phyloP scores from a whole-genome alignment of 2,329 filamentous ascomycete species.

The Fonsecaea pugnacius region DNA sequence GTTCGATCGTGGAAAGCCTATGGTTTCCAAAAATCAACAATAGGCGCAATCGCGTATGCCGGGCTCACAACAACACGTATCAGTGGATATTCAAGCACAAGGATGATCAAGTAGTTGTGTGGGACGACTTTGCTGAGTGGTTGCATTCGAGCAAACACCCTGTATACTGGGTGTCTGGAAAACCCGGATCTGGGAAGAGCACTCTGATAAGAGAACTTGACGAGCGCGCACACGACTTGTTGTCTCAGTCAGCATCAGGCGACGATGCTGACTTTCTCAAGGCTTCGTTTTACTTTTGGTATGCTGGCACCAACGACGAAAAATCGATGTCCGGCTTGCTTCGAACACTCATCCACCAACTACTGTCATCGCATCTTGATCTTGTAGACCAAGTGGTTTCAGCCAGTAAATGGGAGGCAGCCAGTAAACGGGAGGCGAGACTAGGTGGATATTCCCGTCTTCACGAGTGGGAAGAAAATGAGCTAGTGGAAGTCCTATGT shows the following conservation, averaged over 20 bases:
- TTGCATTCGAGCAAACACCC: conserved; percentile 50
- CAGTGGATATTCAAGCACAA: conserved; percentile 1
- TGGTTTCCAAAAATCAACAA: not conserved
- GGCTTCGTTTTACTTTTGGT: conserved; percentile 10
- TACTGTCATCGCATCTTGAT: not conserved
- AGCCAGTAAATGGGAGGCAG: not conserved
- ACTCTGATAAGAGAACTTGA: conserved; percentile 43
- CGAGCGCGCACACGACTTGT: not conserved
- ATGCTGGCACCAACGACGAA: not conserved
- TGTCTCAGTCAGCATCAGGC: not conserved
- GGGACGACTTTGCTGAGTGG: conserved; percentile 8
- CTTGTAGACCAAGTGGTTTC: conserved; percentile 6
- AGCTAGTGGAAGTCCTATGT: not conserved
- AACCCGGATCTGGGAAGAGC: conserved; percentile 50
- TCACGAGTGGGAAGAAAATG: not conserved
- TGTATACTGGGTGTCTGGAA: conserved; percentile 49
- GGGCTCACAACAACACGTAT: conserved; percentile 4
- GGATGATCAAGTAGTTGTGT: not conserved
- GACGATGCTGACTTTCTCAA: not conserved
- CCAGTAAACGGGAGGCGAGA: conserved; percentile 3
- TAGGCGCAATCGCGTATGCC: not conserved
- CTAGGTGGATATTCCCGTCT: not conserved
- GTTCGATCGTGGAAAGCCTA: conserved; percentile 1
- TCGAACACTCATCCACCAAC: conserved; percentile 2
- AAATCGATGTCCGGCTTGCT: conserved; percentile 5